These are phyloP conservation scores for Hydnomerulius pinastri DNA, from an alignment of 768 basidiomycete genomes.

Conservation along the genomic window DNA sequence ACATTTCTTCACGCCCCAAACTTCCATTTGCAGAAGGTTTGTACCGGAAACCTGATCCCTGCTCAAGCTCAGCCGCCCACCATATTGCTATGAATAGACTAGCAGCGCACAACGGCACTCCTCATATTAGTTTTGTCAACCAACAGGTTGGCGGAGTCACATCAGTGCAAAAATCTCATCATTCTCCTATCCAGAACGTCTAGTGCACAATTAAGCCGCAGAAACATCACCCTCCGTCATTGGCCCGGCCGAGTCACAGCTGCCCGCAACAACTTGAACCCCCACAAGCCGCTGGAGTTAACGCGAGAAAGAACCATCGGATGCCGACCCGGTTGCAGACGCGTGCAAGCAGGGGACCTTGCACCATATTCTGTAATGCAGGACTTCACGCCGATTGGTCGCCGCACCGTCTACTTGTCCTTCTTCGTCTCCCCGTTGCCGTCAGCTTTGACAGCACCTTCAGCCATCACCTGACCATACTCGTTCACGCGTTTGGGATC, in stretches of 20 bases:
- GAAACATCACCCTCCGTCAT: neutral
- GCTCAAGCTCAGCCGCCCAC: no score
- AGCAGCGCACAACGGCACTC: no score
- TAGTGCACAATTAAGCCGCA: neutral
- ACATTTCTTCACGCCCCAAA: neutral
- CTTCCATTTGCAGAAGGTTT: neutral
- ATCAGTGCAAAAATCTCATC: neutral
- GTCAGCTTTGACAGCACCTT: conserved; percentile 45
- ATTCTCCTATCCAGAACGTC: neutral
- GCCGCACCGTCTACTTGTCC: conserved; percentile 39
- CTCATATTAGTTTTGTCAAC: no score
- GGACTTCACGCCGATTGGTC: conserved; percentile 6
- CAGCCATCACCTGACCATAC: conserved; percentile 81
- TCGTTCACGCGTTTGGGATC: conserved; percentile 96
- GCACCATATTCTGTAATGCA: conserved; percentile 12
- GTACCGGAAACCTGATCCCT: neutral
- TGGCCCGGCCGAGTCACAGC: neutral
- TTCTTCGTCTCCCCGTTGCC: conserved; percentile 55
- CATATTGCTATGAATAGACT: no score
- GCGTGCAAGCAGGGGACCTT: conserved; percentile 3
- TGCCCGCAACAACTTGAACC: neutral
- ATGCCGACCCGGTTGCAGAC: neutral
- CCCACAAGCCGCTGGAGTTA: conserved; percentile 14
- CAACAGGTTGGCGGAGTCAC: neutral
- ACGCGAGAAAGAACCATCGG: conserved; percentile 4